A percentile compares a stretch with the other conserved stretches of the same genome.
Evolutionary conservation across 768 basidiomycete species (phyloP).

Genomic region (Leccinum uliginosum): DNA sequence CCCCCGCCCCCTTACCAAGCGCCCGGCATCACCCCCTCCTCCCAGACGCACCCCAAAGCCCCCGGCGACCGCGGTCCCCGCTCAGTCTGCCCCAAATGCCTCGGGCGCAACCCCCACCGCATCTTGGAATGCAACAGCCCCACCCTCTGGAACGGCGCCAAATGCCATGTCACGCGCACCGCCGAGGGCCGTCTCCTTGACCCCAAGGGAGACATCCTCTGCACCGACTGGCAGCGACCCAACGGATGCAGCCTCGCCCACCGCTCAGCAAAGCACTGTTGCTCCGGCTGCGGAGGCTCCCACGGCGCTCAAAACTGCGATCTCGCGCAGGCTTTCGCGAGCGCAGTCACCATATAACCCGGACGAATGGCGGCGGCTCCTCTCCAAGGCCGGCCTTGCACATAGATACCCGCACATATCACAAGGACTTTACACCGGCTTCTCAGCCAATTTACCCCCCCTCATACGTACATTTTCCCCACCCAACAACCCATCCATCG

Average conservation of each 20-base stretch:
- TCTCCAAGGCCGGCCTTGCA: neutral
- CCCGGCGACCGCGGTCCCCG: neutral
- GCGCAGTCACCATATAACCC: neutral
- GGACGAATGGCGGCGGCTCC: neutral
- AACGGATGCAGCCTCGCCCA: neutral
- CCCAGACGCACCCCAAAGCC: no score
- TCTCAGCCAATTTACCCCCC: neutral
- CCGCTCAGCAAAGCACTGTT: neutral
- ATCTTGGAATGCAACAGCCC: neutral
- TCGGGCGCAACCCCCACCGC: neutral
- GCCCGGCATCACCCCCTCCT: no score
- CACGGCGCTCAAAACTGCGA: neutral
- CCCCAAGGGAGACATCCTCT: neutral
- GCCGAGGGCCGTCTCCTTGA: neutral
- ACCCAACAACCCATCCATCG: neutral
- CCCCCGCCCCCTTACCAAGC: neutral
- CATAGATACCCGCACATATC: neutral
- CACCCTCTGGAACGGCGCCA: neutral
- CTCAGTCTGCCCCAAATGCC: neutral
- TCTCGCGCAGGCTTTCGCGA: neutral
- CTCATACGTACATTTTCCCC: neutral
- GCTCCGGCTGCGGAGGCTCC: neutral
- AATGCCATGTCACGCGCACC: neutral
- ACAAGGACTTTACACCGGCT: neutral
- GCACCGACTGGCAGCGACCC: neutral